Evolutionary conservation across 2,329 filamentous ascomycete species (phyloP), one percentile per base, ranked within the genome.

Genomic region (Xylaria hypoxylon): DNA sequence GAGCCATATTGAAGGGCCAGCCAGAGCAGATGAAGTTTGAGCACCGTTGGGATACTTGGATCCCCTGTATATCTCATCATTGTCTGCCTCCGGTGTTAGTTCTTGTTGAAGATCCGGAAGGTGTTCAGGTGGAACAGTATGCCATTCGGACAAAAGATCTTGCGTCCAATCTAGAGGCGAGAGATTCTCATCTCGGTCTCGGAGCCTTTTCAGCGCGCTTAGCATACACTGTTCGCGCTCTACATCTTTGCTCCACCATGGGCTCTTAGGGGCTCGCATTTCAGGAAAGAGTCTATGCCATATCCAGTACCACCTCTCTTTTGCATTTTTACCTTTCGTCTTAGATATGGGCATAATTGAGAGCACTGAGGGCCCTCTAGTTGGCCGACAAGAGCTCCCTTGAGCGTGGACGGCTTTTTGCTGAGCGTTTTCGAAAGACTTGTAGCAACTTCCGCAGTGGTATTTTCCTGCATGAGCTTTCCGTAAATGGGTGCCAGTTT

Each of bases 231-330:
- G 56, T 50, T 50, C n/a, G 2, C 4, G n/a, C 15, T 2, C 15
- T 2, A 15, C 15, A n/a, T 24, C 15, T 7, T 50, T 22, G 6
- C 33, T 26, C 31, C 31, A 50, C 42, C 56, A 48, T 47, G 56
- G 56, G 19, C 3, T 33, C 13, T 50, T 28, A 3, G 56, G 56
- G 31, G 28, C 8, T 17, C 19, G 17, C 56, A 59, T 50, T 13
- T 5, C 2, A 2, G 44, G 44, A 7, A 48, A 59, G 5, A 59
- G 56, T 15, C 24, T 24, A 2, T 19, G 17, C 56, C 56, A 59
- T 38, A 59, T 48, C 28, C 31, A 28, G 56, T 26, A 48, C 56
- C 56, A 59, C 26, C 56, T 59, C 5, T 59, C 28, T 5, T 26
- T 48, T 11, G 3, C 28, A 40, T 35, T 26, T 26, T 10, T 7